phyloP scores from a whole-genome alignment of 345 rosid genomes.

The Passiflora organensis region DNA sequence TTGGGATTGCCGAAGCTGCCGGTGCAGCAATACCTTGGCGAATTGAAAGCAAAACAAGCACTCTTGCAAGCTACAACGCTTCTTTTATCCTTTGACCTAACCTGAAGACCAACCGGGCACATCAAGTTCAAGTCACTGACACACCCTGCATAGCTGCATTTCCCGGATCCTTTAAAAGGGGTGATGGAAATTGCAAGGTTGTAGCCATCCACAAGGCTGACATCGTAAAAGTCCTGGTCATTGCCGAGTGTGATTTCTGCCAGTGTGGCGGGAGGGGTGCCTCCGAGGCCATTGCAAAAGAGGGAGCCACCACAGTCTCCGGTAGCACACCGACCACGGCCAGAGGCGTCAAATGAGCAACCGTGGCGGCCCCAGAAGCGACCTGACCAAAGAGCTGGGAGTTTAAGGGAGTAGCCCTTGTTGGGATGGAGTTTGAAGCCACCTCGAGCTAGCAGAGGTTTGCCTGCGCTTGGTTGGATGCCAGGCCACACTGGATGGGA shows the following conservation, averaged over 20 bases:
- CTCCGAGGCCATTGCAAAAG: conserved; percentile 78
- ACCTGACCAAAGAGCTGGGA: conserved; percentile 89
- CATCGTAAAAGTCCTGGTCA: conserved; percentile 85
- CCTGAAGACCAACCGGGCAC: conserved; percentile 87
- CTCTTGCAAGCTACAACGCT: conserved; percentile 86
- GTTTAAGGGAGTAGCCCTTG: conserved; percentile 49
- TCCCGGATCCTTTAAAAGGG: conserved; percentile 68
- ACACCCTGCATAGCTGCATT: conserved; percentile 87
- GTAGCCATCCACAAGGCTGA: conserved; percentile 93
- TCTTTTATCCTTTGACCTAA: conserved; percentile 46
- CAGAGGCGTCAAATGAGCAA: conserved; percentile 63
- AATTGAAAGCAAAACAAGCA: conserved; percentile 83
- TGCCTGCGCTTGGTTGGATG: conserved; percentile 83
- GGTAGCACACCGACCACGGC: conserved; percentile 75
- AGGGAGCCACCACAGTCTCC: conserved; percentile 89
- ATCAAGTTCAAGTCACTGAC: conserved; percentile 71
- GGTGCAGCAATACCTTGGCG: conserved; percentile 88
- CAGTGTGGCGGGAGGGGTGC: conserved; percentile 85
- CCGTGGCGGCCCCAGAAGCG: conserved; percentile 98
- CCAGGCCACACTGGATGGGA: conserved; percentile 90
- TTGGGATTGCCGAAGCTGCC: conserved; percentile 69
- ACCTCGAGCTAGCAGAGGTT: conserved; percentile 65
- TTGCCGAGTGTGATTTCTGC: conserved; percentile 81
- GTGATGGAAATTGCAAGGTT: conserved; percentile 76
- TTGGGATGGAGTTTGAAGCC: conserved; percentile 73